phyloP scores from a whole-genome alignment of 1,284 basidiomycete species.

The Leccinum griseonigrum region DNA sequence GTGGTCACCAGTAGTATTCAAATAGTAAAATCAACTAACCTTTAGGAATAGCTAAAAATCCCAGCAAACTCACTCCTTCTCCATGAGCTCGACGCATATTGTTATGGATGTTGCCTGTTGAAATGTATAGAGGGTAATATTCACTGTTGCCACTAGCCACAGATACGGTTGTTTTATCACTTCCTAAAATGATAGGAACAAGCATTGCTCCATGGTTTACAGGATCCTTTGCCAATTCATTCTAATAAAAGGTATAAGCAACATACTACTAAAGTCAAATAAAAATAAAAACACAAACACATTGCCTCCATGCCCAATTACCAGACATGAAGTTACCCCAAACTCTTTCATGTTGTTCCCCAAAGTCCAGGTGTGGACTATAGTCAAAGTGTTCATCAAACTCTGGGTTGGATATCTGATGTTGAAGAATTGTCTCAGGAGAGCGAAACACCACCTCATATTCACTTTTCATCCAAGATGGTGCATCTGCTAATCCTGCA shows the following conservation, averaged over 20 bases:
- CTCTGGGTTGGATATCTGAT: neutral
- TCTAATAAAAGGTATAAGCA: neutral
- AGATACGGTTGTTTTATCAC: neutral
- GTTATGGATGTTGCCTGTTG: neutral
- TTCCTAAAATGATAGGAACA: neutral
- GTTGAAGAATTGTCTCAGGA: neutral
- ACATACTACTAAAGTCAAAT: neutral
- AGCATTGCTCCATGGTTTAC: neutral
- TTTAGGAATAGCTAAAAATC: neutral
- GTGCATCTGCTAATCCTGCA: neutral
- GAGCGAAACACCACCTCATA: neutral
- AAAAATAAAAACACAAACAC: neutral
- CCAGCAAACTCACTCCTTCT: neutral
- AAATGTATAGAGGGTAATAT: neutral
- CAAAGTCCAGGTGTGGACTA: neutral
- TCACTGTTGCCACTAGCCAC: neutral
- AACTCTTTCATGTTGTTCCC: neutral
- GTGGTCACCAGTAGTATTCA: no score
- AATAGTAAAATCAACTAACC: neutral
- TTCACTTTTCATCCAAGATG: neutral
- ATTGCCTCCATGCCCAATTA: neutral
- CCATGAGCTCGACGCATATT: neutral
- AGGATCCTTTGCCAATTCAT: neutral
- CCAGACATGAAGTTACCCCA: neutral
- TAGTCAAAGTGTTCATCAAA: neutral